These are phyloP conservation scores for Calendula officinalis DNA, from an alignment of 129 eudicot genomes.

Conservation along the genomic window DNA sequence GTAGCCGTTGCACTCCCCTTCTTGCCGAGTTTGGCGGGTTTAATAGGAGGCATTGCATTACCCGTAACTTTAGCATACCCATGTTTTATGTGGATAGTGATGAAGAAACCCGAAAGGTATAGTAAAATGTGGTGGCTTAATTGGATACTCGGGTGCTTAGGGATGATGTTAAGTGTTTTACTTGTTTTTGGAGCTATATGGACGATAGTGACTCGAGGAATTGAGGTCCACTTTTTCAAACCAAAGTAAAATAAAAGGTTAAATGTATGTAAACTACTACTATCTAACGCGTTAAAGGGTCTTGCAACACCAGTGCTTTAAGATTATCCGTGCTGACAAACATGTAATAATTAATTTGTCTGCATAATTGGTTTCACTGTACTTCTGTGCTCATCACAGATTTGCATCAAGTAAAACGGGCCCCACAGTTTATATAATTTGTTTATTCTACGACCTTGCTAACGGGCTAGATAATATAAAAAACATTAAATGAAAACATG, in stretches of 20 bases:
- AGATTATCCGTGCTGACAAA: no score
- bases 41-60: conserved; percentile 48
- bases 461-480: no score
- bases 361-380: no score
- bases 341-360: no score
- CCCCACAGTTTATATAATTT: no score
- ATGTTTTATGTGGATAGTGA: conserved; percentile 54
- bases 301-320: no score
- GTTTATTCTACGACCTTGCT: no score
- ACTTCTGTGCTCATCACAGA: no score
- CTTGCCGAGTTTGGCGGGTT: conserved; percentile 48
- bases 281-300: no score
- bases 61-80: conserved; percentile 54
- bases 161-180: conserved; percentile 33
- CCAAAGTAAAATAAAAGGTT: conserved; percentile 26
- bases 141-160: conserved; percentile 50
- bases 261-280: conserved; percentile 1
- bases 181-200: conserved; percentile 41
- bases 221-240: conserved; percentile 42
- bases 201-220: conserved; percentile 35
- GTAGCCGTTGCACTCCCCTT: conserved; percentile 52
- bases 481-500: no score
- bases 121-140: conserved; percentile 47
- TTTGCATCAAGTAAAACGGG: no score
- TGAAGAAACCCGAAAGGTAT: conserved; percentile 38